Base-by-base conservation (phyloP, 305 asterid genomes). In the Solanum hybrid region DNA sequence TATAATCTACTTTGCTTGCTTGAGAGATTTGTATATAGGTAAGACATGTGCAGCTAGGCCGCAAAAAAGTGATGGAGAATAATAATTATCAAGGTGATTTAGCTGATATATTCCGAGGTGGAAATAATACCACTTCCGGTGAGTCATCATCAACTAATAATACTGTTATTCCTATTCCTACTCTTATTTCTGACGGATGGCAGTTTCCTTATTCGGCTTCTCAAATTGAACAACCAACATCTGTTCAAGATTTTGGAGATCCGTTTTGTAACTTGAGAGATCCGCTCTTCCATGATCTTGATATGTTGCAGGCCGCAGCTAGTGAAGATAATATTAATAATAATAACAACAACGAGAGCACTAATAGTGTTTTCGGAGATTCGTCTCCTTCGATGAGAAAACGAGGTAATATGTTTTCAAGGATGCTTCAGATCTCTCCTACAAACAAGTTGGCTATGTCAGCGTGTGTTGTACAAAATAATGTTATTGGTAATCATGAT, bases 371-470 rank as follows among this genome's bases (percentile, higher is more conserved):
- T 68, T 26, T 89, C 36, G 89, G 57, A 34, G 82, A 77, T 77
- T 32, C 72, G 8, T 45, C 80, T 88, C 72, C 70, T 13, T 93
- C 90, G 39, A 89, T 91, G 89, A 93, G 91, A 77, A 91, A 92
- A 80, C 95, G 94, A 39, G 89, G 3, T 6, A 93, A 93, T 93
- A 90, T 94, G 7, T 96, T 95, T 80, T 93, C 99, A 24, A 88
- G 96, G 95, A 93, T 95, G 98, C 92, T 94, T 91, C 97, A 96
- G 95, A 95, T 96, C 95, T 92, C 98, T 12, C 96, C 98, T 0
- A 88, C 51, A 17, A 87, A 88, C 2, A 94, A 93, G 90, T 39
- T 93, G 33, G 89, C 91, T 12, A 22, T 81, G 45, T 37, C 93
- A 29, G 87, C 92, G 24, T 41, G 86, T 20, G 92, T 88, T 75